phyloP scores from a whole-genome alignment of 164 flowering plant species.

The Magnolia sinica region DNA sequence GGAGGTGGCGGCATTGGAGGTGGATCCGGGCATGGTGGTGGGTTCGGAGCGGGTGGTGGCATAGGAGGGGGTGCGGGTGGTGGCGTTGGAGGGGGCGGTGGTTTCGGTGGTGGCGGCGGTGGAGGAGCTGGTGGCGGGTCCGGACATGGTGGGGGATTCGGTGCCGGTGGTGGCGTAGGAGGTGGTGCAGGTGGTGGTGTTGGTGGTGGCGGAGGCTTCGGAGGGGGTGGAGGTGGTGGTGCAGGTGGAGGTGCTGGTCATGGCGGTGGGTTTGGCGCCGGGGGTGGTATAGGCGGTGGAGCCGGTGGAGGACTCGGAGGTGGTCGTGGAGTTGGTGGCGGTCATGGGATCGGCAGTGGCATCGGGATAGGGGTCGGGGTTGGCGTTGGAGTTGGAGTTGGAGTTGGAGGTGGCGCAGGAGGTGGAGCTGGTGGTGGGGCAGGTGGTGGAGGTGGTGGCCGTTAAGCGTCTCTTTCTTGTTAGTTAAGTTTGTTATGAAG shows the following conservation, averaged over 20 bases:
- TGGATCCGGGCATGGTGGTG: conserved; percentile 13
- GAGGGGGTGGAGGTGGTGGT: too few relatives aligned
- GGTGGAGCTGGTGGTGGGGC: background rate
- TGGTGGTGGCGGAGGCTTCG: too few relatives aligned
- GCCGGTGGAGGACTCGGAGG: conserved; percentile 7
- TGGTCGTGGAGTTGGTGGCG: background rate
- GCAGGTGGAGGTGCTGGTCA: too few relatives aligned
- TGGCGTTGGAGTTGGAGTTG: too few relatives aligned
- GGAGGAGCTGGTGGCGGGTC: conserved; percentile 4
- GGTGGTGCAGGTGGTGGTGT: too few relatives aligned
- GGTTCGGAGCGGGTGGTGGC: background rate
- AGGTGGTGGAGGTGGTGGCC: background rate
- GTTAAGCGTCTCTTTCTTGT: too few relatives aligned
- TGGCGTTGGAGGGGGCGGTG: conserved; percentile 21
- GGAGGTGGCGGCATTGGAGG: conserved; percentile 15
- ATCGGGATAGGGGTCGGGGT: too few relatives aligned
- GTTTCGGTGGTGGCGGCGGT: conserved; percentile 17
- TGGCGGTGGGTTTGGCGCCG: conserved; percentile 12
- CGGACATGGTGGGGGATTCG: too few relatives aligned
- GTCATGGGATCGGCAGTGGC: too few relatives aligned
- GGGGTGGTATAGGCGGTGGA: conserved; percentile 20
- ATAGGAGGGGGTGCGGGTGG: conserved; percentile 10
- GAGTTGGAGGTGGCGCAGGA: too few relatives aligned
- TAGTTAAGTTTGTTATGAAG: background rate
- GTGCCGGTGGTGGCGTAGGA: too few relatives aligned